These are phyloP conservation scores for Pyronema domesticum DNA, from an alignment of 495 filamentous ascomycete species.

Conservation along the genomic window DNA sequence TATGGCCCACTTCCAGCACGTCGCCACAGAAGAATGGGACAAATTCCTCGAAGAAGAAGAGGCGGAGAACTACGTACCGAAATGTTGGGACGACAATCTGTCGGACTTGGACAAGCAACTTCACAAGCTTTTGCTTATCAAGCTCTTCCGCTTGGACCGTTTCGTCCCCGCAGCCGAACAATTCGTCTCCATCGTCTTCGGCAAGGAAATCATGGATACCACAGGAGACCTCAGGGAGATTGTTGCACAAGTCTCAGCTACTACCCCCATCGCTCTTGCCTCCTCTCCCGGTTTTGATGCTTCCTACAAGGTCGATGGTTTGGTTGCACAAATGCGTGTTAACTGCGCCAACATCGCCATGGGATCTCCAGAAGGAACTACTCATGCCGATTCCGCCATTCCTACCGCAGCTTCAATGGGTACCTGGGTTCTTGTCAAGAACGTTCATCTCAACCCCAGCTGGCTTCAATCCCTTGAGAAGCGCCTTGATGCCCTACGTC, in stretches of 20 bases:
- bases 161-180: constrained; percentile 83
- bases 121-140: constrained; percentile 68
- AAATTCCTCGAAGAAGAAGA: constrained; percentile 68
- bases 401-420: constrained; percentile 80
- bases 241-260: constrained; percentile 64
- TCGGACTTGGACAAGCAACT: constrained; percentile 58
- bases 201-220: constrained; percentile 60
- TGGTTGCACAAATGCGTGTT: constrained; percentile 65
- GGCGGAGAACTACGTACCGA: constrained; percentile 72
- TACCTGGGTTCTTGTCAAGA: constrained; percentile 96
- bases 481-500: constrained; percentile 83
- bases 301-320: constrained; percentile 91
- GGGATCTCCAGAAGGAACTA: constrained; percentile 86
- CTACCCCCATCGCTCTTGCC: constrained; percentile 72
- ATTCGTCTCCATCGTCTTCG: constrained; percentile 80
- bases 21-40: constrained; percentile 51
- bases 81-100: constrained; percentile 49
- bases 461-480: constrained; percentile 98
- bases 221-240: constrained; percentile 72
- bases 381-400: constrained; percentile 88
- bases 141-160: constrained; percentile 84
- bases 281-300: constrained; percentile 95
- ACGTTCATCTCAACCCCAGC: constrained; percentile 86
- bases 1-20: constrained; percentile 48
- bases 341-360: constrained; percentile 94